phyloP scores from a whole-genome alignment of 257 asterid species.

The Rhazya stricta region DNA sequence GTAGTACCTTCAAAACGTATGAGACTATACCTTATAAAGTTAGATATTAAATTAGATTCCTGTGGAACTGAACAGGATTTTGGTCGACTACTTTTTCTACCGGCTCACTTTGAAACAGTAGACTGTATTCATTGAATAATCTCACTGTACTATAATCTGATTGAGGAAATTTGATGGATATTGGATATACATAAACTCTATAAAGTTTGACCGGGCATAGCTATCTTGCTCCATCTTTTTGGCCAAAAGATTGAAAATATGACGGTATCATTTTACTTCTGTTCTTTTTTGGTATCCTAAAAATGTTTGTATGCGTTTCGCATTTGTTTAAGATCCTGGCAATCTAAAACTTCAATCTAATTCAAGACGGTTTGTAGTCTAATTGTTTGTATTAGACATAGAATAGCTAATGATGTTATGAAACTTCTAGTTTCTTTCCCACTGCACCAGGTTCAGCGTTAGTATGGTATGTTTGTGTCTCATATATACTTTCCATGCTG shows the following conservation, averaged over 20 bases:
- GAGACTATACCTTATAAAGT: constrained; percentile 8
- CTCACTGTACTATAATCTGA: background rate
- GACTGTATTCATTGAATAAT: background rate
- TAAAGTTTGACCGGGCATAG: background rate
- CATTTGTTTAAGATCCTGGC: background rate
- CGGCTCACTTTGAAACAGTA: background rate
- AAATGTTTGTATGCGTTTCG: background rate
- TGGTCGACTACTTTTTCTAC: background rate
- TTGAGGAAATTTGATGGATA: background rate
- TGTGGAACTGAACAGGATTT: background rate
- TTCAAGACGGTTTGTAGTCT: background rate
- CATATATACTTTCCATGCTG: background rate
- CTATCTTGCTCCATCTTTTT: background rate
- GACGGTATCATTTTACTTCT: background rate
- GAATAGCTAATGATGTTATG: background rate
- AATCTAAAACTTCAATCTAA: background rate
- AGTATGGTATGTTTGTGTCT: background rate
- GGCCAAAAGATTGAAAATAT: background rate
- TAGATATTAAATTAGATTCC: background rate
- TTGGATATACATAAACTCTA: background rate
- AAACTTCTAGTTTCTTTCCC: background rate
- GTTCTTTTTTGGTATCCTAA: background rate
- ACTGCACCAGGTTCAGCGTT: background rate
- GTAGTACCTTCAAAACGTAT: too few species aligned
- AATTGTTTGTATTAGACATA: background rate